Conservation (phyloP, 768 basidiomycete species). For the Boletus sp. region DNA sequence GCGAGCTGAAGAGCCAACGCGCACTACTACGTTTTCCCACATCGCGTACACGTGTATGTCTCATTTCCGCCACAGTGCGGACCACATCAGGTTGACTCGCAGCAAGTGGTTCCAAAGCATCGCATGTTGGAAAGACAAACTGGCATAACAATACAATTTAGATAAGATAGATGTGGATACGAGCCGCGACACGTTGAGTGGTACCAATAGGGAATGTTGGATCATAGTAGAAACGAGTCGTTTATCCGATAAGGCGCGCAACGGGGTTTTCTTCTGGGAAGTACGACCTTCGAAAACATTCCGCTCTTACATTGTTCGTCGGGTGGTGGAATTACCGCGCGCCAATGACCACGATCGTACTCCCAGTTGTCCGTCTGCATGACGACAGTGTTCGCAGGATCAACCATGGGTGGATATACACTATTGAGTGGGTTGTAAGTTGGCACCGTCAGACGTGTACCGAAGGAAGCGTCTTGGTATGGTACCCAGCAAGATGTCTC, state of each 20-base stretch:
- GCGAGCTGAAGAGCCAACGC: not conserved
- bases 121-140: no score
- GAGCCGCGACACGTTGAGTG: no score
- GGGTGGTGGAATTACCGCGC: constrained; percentile 44
- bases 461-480: constrained; percentile 54
- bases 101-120: not conserved
- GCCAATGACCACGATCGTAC: constrained; percentile 55
- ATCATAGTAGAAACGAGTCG: constrained; percentile 1
- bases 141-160: not conserved
- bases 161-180: no score
- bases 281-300: constrained; percentile 37
- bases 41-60: constrained; percentile 10
- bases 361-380: constrained; percentile 41
- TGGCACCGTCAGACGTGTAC: constrained; percentile 50
- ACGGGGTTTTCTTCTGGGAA: constrained; percentile 1
- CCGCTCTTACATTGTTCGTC: constrained; percentile 46
- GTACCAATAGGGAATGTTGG: not conserved
- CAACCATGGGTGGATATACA: constrained; percentile 44
- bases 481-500: constrained; percentile 48
- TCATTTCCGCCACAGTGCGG: constrained; percentile 13
- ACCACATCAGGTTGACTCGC: constrained; percentile 6
- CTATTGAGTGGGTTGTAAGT: constrained; percentile 46
- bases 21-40: constrained; percentile 11
- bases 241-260: not conserved
- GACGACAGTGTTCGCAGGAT: constrained; percentile 15